phyloP scores from a whole-genome alignment of 495 filamentous ascomycete genomes.

The Sordaria brevicollis region DNA sequence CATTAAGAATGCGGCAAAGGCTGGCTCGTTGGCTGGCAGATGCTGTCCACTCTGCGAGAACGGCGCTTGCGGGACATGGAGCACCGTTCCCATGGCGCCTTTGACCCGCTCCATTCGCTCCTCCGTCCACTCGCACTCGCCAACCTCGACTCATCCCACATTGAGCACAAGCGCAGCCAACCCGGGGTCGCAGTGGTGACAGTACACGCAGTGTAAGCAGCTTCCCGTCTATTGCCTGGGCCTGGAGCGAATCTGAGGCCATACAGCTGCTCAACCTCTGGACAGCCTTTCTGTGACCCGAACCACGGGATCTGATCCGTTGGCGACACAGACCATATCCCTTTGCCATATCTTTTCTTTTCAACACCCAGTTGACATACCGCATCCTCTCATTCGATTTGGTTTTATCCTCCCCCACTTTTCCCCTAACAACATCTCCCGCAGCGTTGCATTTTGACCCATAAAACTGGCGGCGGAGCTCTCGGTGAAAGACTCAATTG shows the following conservation, averaged over 20 bases:
- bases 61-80: neutral
- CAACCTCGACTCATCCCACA: neutral
- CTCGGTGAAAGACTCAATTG: too few relatives aligned
- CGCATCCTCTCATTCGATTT: too few relatives aligned
- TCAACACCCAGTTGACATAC: neutral
- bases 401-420: too few relatives aligned
- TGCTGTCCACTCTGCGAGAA: neutral
- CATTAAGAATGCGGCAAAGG: neutral
- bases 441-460: too few relatives aligned
- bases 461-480: too few relatives aligned
- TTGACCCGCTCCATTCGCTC: neutral
- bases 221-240: neutral
- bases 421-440: too few relatives aligned
- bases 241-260: neutral
- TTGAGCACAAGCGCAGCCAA: neutral
- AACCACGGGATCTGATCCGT: neutral
- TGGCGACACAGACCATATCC: neutral
- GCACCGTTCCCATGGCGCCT: neutral
- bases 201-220: neutral
- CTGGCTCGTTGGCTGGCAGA: neutral
- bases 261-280: neutral
- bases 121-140: neutral
- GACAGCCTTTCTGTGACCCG: neutral
- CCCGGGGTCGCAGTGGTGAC: neutral
- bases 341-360: neutral